Base-by-base conservation (phyloP, 2,329 filamentous ascomycete genomes). In the Aspergillus proliferans region DNA sequence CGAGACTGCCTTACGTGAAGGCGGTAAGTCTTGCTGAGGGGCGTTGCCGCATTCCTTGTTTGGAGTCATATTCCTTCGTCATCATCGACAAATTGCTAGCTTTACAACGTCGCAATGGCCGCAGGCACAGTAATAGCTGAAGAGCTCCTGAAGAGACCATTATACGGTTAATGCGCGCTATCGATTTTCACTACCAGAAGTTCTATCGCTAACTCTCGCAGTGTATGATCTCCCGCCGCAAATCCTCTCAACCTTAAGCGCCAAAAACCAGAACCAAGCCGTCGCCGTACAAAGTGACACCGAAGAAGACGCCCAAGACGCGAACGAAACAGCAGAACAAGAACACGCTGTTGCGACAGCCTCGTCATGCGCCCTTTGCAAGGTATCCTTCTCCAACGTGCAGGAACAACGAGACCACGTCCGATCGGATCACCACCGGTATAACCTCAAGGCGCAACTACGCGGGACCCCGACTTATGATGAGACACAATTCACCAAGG, bases 381-480 rank as follows among this genome's bases (percentile, higher is more conserved):
- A 78, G 36, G 77, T 90, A 34, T 75, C 79, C 4, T 95, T 94
- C 60, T 63, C 77, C 28, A 85, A 78, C 8, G 78, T 95, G 6
- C 77, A 83, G 52, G 92, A 97, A 53, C 92, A 97, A 65, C 82
- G 88, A 52, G 80, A 82, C 51, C 93, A 98, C 70, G 83, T 88
- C 50, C 87, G 88, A 60, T 95, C 92, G 8, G 93, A 98, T 63
- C 77, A 94, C 44, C 93, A 98, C 68, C 81, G 86, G 56, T 98
- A 96, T 72, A 98, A 98, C 66, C 72, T 97, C 52, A 97, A 95
- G 71, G 87, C 92, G 65, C 95, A 88, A 73, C 73, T 95, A 49
- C 83, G 88, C 43, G 88, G 88, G 0, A 77, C 78, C 50, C 79
- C 78, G 8, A 71, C 87, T 0, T 85, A 96, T 1, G 81, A 82